Base-by-base conservation (phyloP, 345 rosid genomes). In the Arabis alpina region DNA sequence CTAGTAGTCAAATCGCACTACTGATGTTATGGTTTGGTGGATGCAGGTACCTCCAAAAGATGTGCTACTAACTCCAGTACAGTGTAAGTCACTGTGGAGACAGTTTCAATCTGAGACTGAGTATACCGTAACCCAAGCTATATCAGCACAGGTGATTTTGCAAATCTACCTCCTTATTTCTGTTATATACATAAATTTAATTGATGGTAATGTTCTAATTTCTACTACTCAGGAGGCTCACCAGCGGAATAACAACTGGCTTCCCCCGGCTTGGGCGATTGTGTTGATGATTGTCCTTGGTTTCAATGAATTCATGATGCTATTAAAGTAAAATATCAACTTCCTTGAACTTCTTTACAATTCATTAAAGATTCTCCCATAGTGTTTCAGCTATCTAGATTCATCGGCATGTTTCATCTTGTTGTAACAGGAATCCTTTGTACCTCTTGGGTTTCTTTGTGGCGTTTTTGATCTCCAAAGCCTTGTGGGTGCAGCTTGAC, bases 51-150 rank as follows among this genome's bases (percentile, higher is more conserved):
- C 90, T 70, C 84, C 84, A 12, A 73, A 84, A 60, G 77, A 80
- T 19, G 80, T 80, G 28, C 54, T 87, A 66, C 85, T 89, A 68
- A 84, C 94, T 36, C 98, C 94, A 54, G 77, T 89, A 45, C 83
- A 87, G 68, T 87, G 96, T 58, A 86, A 92, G 69, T 86, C 98
- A 25, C 63, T 87, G 70, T 86, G 98, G 96, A 81, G 92, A 74
- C 98, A 86, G 76, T 92, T 89, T 61, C 86, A 80, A 78, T 34
- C 83, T 23, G 94, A 89, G 78, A 89, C 96, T 1, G 91, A 78
- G 80, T 89, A 83, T 68, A 71, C 77, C 5, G 85, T 92, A 47
- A 84, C 90, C 52, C 96, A 89, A 81, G 96, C 92, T 60, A 83
- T 86, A 70, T 82, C 88, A 0, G 84, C 89, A 53, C 90, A 87